A percentile compares a stretch with the other conserved stretches of the same genome.
phyloP scores from a whole-genome alignment of 2,329 filamentous ascomycete genomes.

The Colletotrichum sp. region DNA sequence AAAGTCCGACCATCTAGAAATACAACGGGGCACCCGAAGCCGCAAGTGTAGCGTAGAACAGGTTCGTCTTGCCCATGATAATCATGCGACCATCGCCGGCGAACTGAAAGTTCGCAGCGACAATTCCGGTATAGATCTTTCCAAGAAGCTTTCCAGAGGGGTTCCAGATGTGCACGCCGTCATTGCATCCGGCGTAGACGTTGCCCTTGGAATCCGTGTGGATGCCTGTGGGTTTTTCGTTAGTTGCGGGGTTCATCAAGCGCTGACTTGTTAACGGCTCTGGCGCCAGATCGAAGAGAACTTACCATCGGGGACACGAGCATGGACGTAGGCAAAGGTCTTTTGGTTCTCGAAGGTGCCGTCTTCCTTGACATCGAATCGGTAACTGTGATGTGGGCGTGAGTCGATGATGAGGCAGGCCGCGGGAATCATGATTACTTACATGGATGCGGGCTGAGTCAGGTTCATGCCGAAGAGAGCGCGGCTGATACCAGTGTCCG shows the following conservation, averaged over 20 bases:
- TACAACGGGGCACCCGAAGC: slow-evolving; percentile 18
- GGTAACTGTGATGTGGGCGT: slow-evolving; percentile 39
- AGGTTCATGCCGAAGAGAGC: slow-evolving; percentile 47
- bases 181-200: slow-evolving; percentile 55
- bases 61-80: slow-evolving; percentile 37
- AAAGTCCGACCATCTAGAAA: neutral
- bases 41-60: slow-evolving; percentile 35
- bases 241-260: slow-evolving; percentile 25
- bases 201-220: slow-evolving; percentile 61
- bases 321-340: slow-evolving; percentile 60
- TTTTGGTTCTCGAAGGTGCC: slow-evolving; percentile 53
- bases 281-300: neutral
- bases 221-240: slow-evolving; percentile 43
- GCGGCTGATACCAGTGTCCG: slow-evolving; percentile 60
- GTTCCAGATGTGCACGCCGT: slow-evolving; percentile 56
- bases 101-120: slow-evolving; percentile 51
- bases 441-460: slow-evolving; percentile 52
- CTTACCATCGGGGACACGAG: slow-evolving; percentile 63
- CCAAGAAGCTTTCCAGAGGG: slow-evolving; percentile 51
- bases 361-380: slow-evolving; percentile 48
- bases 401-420: neutral
- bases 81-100: slow-evolving; percentile 40
- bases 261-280: neutral
- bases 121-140: slow-evolving; percentile 58
- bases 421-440: slow-evolving; percentile 24